These are phyloP conservation scores for Vaccinium darrowii DNA, from an alignment of 148 eudicot genomes.

Conservation along the genomic window DNA sequence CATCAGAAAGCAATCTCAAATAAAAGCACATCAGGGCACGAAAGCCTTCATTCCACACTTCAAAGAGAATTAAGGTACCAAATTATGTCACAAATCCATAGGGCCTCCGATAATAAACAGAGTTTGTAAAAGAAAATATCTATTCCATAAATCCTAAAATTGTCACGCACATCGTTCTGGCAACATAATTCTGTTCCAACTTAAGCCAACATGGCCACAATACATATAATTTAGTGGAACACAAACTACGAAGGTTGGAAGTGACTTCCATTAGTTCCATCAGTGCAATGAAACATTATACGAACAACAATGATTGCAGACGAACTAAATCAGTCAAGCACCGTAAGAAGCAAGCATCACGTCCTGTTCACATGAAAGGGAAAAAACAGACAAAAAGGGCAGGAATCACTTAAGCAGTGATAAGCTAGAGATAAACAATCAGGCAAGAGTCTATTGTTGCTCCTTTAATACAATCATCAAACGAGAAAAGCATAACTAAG, in stretches of 20 bases:
- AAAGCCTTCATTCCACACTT: background rate
- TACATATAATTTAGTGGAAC: background rate
- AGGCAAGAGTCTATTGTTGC: background rate
- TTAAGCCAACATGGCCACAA: background rate
- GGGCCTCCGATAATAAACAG: background rate
- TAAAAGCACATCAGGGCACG: background rate
- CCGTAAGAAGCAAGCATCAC: background rate
- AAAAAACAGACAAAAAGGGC: background rate
- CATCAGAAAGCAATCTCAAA: background rate
- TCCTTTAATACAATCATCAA: background rate
- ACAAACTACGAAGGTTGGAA: background rate
- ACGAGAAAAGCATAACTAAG: background rate
- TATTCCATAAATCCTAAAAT: background rate
- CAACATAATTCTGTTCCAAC: background rate
- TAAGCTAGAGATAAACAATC: background rate
- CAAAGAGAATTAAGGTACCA: background rate
- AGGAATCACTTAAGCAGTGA: background rate
- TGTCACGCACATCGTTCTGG: background rate
- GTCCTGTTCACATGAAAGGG: background rate
- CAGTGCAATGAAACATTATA: background rate
- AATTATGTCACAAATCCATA: background rate
- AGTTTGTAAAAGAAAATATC: background rate
- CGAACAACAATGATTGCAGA: background rate
- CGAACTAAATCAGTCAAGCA: background rate
- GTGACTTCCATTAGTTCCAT: too few relatives aligned